Base-by-base conservation (phyloP, 2,329 filamentous ascomycete species). In the Grosmannia serpens region DNA sequence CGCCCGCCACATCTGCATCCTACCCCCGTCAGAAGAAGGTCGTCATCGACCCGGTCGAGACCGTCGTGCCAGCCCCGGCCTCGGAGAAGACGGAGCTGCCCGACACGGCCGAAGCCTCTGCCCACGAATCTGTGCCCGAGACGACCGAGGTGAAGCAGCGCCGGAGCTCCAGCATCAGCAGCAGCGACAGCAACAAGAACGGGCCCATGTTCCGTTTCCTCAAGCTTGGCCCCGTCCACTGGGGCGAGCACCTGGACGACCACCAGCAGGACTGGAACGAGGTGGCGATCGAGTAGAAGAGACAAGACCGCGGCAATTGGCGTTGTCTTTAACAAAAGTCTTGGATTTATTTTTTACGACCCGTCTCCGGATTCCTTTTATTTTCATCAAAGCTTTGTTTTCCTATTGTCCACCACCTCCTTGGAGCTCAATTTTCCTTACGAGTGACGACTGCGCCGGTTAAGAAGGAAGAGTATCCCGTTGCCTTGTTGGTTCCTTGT, bases 201-300 rank as follows among this genome's bases (percentile, higher is more conserved):
- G 66, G 66, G 58, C 62, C 64, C 44, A 65, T 65, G 59, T 68
- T 73, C 64, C 75, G 77, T 60, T 80, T 86, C 69, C 77, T 86
- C 64, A 85, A 84, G 75, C 80, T 86, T 59, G 80, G 80, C 27
- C 82, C 82, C 38, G 82, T 85, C 60, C 81, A 85, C 76, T 84
- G 76, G 70, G 83, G 83, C 63, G 81, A 81, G 74, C 79, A 82
- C 70, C 71, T 73, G 26, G 80, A 75, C 62, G 79, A 78, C 58
- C 73, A 81, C 73, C 77, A 80, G 72, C 75, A 72, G 52, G 82
- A 85, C 73, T 84, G 74, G 68, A 70, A 77, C 70, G 76, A 80
- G 65, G 70, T 77, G 47, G 71, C 71, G 35, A 68, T 76, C 61
- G 70, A 74, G 67, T 74, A 58, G 61, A 53, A 4, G 2, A 6